phyloP scores from a whole-genome alignment of 177 flowering plant genomes.

The Vitis hybrid region DNA sequence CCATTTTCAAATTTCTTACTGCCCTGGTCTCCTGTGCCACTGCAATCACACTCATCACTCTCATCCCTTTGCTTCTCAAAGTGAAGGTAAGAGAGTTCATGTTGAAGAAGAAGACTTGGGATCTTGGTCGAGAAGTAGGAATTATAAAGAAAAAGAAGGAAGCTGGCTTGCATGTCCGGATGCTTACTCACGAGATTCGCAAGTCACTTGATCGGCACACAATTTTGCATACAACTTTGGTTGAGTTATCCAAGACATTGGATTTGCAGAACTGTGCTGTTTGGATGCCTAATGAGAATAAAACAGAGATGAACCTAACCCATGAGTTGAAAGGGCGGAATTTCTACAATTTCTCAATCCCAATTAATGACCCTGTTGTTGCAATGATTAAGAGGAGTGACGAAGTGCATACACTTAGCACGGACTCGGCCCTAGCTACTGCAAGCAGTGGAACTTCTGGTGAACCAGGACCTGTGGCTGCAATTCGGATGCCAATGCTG shows the following conservation, averaged over 20 bases:
- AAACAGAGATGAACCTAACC: slow-evolving; percentile 71
- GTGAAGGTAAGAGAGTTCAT: slow-evolving; percentile 86
- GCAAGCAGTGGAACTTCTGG: slow-evolving; percentile 56
- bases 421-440: slow-evolving; percentile 58
- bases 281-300: slow-evolving; percentile 88
- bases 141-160: slow-evolving; percentile 79
- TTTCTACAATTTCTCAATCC: slow-evolving; percentile 37
- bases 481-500: slow-evolving; percentile 92
- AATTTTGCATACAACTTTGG: slow-evolving; percentile 78
- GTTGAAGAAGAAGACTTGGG: slow-evolving; percentile 83
- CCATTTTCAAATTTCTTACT: slow-evolving; percentile 83
- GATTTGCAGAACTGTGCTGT: slow-evolving; percentile 84
- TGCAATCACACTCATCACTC: slow-evolving; percentile 82
- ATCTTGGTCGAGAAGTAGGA: slow-evolving; percentile 84
- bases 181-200: slow-evolving; percentile 93
- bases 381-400: slow-evolving; percentile 48
- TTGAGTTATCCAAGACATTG: slow-evolving; percentile 81
- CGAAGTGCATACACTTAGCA: slow-evolving; percentile 56
- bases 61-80: slow-evolving; percentile 84
- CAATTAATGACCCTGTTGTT: slow-evolving; percentile 64
- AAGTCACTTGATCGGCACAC: slow-evolving; percentile 86
- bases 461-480: slow-evolving; percentile 74
- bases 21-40: slow-evolving; percentile 95
- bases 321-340: slow-evolving; percentile 62
- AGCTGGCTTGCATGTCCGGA: slow-evolving; percentile 84